These are phyloP conservation scores for Colletotrichum sp. DNA, from an alignment of 2,329 filamentous ascomycete genomes.

Conservation along the genomic window DNA sequence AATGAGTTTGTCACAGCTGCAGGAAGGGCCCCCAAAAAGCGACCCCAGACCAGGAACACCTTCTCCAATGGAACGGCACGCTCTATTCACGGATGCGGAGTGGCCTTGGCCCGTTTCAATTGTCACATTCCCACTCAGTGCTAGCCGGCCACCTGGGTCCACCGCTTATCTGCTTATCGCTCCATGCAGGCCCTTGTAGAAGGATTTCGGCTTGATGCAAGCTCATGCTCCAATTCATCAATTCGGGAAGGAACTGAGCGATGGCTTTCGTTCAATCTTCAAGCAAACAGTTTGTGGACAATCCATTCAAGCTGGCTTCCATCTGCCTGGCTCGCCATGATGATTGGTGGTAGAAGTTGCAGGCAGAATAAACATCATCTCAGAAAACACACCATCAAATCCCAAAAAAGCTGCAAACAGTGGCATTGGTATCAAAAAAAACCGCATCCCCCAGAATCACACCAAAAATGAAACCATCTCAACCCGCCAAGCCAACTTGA, in stretches of 20 bases:
- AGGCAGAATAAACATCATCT: neutral
- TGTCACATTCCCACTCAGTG: neutral
- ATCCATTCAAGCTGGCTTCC: neutral
- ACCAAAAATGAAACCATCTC: neutral
- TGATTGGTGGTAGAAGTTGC: neutral
- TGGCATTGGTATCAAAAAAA: neutral
- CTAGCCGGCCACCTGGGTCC: neutral
- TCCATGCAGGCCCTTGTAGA: neutral
- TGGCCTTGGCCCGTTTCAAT: conserved; percentile 9
- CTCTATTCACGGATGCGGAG: conserved; percentile 7
- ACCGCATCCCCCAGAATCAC: neutral
- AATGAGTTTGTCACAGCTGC: neutral
- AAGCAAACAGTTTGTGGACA: neutral
- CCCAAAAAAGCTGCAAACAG: neutral
- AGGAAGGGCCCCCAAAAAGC: neutral
- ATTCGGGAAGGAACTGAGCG: neutral
- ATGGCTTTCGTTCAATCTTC: neutral
- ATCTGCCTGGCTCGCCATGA: neutral
- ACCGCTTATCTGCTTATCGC: neutral
- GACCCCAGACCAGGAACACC: neutral
- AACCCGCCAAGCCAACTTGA: neutral
- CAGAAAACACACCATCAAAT: neutral
- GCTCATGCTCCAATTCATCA: neutral
- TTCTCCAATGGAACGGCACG: neutral
- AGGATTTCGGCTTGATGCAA: neutral